A percentile compares a stretch with the other conserved stretches of the same genome.
Conservation (phyloP, 2,329 filamentous ascomycete genomes). For the Colletotrichum noveboracense region DNA sequence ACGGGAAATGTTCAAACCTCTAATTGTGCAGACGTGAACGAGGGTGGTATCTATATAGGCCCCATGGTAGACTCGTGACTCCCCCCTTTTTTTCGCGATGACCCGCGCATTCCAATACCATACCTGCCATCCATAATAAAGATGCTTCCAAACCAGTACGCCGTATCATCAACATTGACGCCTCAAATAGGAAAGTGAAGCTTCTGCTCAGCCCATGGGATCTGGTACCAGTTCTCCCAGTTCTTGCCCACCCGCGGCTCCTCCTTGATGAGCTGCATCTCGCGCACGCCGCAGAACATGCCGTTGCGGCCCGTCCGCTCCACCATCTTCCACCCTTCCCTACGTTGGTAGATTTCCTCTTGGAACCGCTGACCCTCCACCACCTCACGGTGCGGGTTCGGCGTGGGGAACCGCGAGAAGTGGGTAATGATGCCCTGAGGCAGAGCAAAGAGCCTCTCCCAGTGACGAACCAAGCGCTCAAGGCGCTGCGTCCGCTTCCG, state of each 20-base stretch:
- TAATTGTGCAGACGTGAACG: background rate
- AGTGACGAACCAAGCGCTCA: conserved; percentile 56
- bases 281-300: conserved; percentile 60
- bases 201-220: conserved; percentile 9
- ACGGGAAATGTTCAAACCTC: background rate
- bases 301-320: conserved; percentile 52
- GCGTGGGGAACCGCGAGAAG: conserved; percentile 60
- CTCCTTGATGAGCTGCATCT: conserved; percentile 45
- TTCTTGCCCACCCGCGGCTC: conserved; percentile 12
- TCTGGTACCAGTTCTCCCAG: conserved; percentile 18
- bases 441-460: conserved; percentile 68
- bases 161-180: background rate
- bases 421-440: conserved; percentile 64
- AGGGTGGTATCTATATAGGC: conserved; percentile 8
- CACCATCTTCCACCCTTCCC: conserved; percentile 44
- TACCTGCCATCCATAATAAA: background rate
- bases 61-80: background rate
- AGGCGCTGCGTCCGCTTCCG: conserved; percentile 32
- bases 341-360: conserved; percentile 53
- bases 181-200: conserved; percentile 7
- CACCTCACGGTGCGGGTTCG: conserved; percentile 66
- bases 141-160: background rate
- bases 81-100: background rate
- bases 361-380: conserved; percentile 58
- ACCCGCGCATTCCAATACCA: background rate